Evolutionary conservation across 148 eudicot genomes (phyloP).

Genomic region (Vaccinium vitisidaea): DNA sequence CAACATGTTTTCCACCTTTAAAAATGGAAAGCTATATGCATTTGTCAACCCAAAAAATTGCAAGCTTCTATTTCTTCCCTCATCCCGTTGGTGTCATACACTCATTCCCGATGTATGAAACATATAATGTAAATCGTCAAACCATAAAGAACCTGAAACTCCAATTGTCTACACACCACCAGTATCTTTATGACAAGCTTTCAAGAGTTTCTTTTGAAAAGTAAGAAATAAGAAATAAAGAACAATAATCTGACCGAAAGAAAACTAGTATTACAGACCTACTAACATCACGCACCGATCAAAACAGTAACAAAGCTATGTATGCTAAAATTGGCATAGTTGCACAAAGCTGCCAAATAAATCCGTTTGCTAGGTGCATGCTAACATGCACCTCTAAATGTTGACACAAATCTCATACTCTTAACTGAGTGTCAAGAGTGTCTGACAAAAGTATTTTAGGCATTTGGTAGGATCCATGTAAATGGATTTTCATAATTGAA

Average conservation of each 20-base stretch:
- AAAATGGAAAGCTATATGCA: not conserved
- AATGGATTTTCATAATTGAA: too few relatives aligned
- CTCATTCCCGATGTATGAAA: not conserved
- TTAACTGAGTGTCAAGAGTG: not conserved
- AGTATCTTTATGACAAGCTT: too few relatives aligned
- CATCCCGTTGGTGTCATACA: not conserved
- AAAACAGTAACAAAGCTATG: not conserved
- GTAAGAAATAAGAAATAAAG: not conserved
- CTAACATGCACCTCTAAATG: not conserved
- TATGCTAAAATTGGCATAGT: not conserved
- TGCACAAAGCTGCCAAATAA: not conserved
- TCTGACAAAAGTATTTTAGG: not conserved
- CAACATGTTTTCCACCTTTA: not conserved
- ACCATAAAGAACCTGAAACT: not conserved
- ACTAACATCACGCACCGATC: not conserved
- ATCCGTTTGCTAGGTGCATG: not conserved
- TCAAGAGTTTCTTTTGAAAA: not conserved
- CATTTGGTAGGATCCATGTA: not conserved
- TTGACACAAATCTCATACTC: not conserved
- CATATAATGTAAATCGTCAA: not conserved
- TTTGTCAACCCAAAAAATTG: not conserved
- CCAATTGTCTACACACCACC: not conserved
- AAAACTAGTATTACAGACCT: not conserved
- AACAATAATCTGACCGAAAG: not conserved
- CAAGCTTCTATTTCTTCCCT: too few relatives aligned